phyloP scores from a whole-genome alignment of 179 eudicot species.

The Beta lomatogona region DNA sequence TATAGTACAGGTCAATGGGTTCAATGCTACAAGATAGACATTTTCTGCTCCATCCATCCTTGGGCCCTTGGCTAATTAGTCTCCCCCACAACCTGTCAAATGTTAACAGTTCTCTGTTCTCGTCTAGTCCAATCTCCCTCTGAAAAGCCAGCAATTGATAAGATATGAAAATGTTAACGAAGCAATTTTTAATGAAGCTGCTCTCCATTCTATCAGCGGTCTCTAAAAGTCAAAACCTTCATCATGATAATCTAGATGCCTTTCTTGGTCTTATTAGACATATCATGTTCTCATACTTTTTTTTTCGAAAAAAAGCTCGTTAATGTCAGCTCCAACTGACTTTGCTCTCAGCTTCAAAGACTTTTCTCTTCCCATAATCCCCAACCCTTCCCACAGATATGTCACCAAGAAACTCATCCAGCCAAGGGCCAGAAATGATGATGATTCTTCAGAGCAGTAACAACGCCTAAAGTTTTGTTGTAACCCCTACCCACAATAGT shows the following conservation, averaged over 20 bases:
- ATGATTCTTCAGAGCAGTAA: too few species aligned
- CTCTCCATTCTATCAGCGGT: neutral
- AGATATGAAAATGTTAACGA: neutral
- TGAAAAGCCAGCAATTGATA: neutral
- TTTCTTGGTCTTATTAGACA: neutral
- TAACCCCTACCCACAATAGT: neutral
- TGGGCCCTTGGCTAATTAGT: neutral
- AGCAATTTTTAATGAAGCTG: neutral
- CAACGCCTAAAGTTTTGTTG: neutral
- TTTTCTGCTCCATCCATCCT: neutral
- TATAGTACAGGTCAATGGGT: neutral
- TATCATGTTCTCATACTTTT: neutral
- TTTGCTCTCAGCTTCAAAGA: neutral
- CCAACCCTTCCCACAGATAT: neutral
- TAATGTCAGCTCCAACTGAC: neutral
- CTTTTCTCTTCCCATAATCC: neutral
- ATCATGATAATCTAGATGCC: neutral
- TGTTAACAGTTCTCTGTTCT: neutral
- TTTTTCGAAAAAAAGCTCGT: neutral
- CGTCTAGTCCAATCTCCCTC: neutral
- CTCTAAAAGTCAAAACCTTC: neutral
- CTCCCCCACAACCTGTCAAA: neutral
- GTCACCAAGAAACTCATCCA: neutral
- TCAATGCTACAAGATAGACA: too few species aligned
- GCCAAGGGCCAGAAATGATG: too few species aligned